These are phyloP conservation scores for Corylus americana DNA, from an alignment of 306 rosid genomes.

Conservation along the genomic window DNA sequence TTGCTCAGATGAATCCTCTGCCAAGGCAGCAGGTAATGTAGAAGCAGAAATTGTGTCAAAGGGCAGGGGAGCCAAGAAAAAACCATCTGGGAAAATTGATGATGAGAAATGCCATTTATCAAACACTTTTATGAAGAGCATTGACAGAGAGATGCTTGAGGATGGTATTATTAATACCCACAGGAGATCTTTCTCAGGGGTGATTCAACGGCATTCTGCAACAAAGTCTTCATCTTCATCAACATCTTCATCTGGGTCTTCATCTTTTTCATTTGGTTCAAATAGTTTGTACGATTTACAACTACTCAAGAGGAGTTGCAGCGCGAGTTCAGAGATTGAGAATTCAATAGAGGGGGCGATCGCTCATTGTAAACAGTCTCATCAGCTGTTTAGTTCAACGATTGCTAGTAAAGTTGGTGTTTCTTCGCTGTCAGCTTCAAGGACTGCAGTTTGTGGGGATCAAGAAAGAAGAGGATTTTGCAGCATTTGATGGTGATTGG, in stretches of 20 bases:
- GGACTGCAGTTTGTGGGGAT: slow-evolving; percentile 39
- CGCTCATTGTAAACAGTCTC: slow-evolving; percentile 89
- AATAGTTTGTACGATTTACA: slow-evolving; percentile 57
- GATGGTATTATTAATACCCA: slow-evolving; percentile 44
- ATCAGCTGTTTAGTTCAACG: slow-evolving; percentile 33
- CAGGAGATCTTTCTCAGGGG: slow-evolving; percentile 85
- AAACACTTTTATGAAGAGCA: slow-evolving; percentile 41
- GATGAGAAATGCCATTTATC: slow-evolving; percentile 41
- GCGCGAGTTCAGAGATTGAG: slow-evolving; percentile 71
- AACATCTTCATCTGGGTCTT: slow-evolving; percentile 71
- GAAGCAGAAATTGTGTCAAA: slow-evolving; percentile 30
- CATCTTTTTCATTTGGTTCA: slow-evolving; percentile 81
- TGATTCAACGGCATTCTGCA: slow-evolving; percentile 53
- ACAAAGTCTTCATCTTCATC: slow-evolving; percentile 50
- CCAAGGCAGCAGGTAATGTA: slow-evolving; percentile 45
- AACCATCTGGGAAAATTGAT: slow-evolving; percentile 49
- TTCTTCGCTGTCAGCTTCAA: slow-evolving; percentile 41
- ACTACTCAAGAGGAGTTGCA: slow-evolving; percentile 65
- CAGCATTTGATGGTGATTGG: slow-evolving; percentile 12
- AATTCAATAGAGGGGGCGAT: slow-evolving; percentile 87
- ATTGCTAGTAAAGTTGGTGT: slow-evolving; percentile 26
- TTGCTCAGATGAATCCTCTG: slow-evolving; percentile 56
- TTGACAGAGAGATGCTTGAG: slow-evolving; percentile 50
- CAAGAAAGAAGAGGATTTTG: slow-evolving; percentile 38
- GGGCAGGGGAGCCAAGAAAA: slow-evolving; percentile 42